Conservation (phyloP, 768 basidiomycete genomes). For the Rhizopogon rudus region DNA sequence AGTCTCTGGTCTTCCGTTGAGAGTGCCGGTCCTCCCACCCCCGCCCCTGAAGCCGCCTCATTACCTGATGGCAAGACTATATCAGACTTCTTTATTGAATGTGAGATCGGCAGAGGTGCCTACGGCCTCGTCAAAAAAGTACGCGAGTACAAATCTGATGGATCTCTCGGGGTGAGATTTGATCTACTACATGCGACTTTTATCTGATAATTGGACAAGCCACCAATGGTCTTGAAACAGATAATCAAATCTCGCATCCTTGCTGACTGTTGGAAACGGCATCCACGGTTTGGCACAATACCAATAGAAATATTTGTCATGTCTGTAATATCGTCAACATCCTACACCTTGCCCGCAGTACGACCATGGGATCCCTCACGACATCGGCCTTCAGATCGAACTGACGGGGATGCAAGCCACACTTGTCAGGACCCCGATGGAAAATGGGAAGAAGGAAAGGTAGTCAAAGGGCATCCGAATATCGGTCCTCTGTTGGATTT, state of each 20-base stretch:
- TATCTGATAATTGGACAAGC: conserved; percentile 38
- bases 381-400: conserved; percentile 14
- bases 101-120: conserved; percentile 89
- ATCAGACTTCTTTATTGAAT: conserved; percentile 79
- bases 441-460: conserved; percentile 64
- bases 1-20: conserved; percentile 56
- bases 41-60: conserved; percentile 28
- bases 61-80: conserved; percentile 63
- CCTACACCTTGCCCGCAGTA: conserved; percentile 71
- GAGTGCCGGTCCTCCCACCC: conserved; percentile 63
- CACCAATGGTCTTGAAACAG: conserved; percentile 92
- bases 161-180: conserved; percentile 74
- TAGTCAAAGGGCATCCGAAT: conserved; percentile 88
- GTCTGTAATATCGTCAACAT: conserved; percentile 81
- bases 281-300: conserved; percentile 90
- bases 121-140: conserved; percentile 94
- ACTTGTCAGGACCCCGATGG: conserved; percentile 12
- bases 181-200: conserved; percentile 7
- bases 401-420: conserved; percentile 6
- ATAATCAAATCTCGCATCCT: conserved; percentile 98
- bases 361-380: conserved; percentile 85
- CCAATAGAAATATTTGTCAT: conserved; percentile 97
- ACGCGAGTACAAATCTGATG: conserved; percentile 69
- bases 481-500: conserved; percentile 94
- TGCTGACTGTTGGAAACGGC: conserved; percentile 99